A percentile compares a stretch with the other conserved stretches of the same genome.
phyloP scores from a whole-genome alignment of 371 early-diverging fungal species.

The Mucor irregularis region DNA sequence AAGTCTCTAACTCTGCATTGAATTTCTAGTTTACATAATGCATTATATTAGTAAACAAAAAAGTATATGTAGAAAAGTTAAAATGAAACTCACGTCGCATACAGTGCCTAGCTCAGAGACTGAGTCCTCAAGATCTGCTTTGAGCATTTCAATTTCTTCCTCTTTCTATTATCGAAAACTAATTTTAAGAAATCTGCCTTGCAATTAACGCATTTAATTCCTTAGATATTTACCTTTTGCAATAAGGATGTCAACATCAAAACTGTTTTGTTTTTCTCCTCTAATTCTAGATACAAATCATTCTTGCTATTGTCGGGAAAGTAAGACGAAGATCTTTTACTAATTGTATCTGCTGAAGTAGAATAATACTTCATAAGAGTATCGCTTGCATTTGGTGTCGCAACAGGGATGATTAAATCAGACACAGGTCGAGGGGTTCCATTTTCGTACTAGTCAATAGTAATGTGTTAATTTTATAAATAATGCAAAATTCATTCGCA shows the following conservation, averaged over 20 bases:
- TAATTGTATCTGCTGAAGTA: not conserved
- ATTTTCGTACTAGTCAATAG: too few species aligned
- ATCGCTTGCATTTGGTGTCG: not conserved
- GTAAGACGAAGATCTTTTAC: not conserved
- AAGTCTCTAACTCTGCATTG: conserved; percentile 14
- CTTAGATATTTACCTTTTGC: conserved; percentile 6
- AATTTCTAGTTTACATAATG: conserved; percentile 16
- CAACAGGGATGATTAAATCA: conserved; percentile 17
- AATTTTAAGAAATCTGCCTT: too few species aligned
- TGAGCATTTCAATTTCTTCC: conserved; percentile 18
- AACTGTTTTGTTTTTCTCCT: conserved; percentile 14
- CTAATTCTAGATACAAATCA: conserved; percentile 1
- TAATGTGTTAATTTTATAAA: too few species aligned
- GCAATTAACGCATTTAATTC: too few species aligned
- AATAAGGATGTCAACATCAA: conserved; percentile 11
- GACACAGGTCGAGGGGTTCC: conserved; percentile 11
- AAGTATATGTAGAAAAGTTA: not conserved
- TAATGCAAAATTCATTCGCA: not conserved
- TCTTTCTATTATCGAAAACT: too few species aligned
- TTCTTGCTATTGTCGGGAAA: not conserved
- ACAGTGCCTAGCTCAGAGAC: conserved; percentile 20
- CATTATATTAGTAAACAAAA: not conserved
- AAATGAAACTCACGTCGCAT: conserved; percentile 21
- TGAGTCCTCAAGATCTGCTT: conserved; percentile 21
- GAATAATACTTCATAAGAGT: not conserved